A percentile compares a stretch with the other conserved stretches of the same genome.
Evolutionary conservation across 1,284 basidiomycete genomes (phyloP).

Genomic region (Leccinum pachyderme): DNA sequence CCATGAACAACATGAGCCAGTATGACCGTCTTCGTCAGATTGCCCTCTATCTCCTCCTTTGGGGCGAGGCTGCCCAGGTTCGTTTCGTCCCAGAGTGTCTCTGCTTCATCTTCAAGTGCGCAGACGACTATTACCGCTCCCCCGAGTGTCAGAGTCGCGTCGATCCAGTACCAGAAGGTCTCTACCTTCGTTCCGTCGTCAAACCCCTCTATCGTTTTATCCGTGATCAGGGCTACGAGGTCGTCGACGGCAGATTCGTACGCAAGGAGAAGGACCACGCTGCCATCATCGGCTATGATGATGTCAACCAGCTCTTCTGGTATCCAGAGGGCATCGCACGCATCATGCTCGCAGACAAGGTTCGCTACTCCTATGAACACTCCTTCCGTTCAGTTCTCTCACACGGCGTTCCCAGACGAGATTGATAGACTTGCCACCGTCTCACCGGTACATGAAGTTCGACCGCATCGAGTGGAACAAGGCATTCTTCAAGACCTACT

Average conservation of each 20-base stretch:
- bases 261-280: conserved; percentile 92
- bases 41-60: conserved; percentile 93
- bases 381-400: not conserved
- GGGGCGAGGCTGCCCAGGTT: conserved; percentile 98
- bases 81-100: conserved; percentile 98
- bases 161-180: conserved; percentile 92
- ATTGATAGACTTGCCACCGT: conserved; percentile 84
- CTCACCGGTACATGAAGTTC: conserved; percentile 93
- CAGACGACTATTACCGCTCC: conserved; percentile 98
- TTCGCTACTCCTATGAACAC: conserved; percentile 30
- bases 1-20: conserved; percentile 98
- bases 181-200: conserved; percentile 89
- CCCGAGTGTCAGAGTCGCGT: conserved; percentile 96
- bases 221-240: conserved; percentile 97
- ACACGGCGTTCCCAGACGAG: conserved; percentile 55
- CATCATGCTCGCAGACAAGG: conserved; percentile 88
- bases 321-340: conserved; percentile 98
- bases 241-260: conserved; percentile 94
- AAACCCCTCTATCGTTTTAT: conserved; percentile 98
- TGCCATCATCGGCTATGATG: conserved; percentile 97
- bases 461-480: conserved; percentile 92
- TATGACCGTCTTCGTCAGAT: conserved; percentile 98
- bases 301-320: conserved; percentile 99
- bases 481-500: conserved; percentile 97
- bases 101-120: conserved; percentile 99